Base-by-base conservation (phyloP, 129 eudicot species). In the Heracleum sosnowskyi region DNA sequence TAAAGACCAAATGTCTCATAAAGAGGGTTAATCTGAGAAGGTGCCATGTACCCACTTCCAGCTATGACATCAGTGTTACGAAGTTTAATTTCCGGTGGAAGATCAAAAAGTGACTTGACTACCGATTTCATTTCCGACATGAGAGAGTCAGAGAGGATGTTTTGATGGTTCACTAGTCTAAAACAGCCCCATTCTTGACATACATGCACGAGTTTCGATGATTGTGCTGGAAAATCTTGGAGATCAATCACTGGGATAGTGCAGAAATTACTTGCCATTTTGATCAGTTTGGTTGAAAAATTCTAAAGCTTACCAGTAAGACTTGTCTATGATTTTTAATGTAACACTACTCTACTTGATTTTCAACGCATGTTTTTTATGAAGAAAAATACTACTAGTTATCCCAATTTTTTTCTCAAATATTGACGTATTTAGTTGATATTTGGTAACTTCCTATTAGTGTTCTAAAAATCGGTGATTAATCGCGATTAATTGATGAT, bases 161-260 rank as follows among this genome's bases (percentile, higher is more conserved):
- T 49, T 12, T 78, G 85, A 81, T 81, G 85, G 86, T 94, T 94
- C 18, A 87, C 33, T 7, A 94, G 35, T 78, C 98, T 80, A 83
- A 91, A 94, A 77, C 97, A 88, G 0, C 97, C 97, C 96, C 92
- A 89, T 28, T 90, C 88, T 72, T 90, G 89, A 53, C 97, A 83
- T 31, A 90, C 92, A 44, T 83, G 24, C 4, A 85, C 83, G 79
- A 93, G 39, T 46, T 90, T 79, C 33, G 81, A 15, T n/a, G 74
- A 55, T 55, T 90, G 83, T 15, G 79, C 82, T 7, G 89, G 88
- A 44, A 85, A 82, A 69, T 87, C 90, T 22, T 77, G 83, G 24
- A 92, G 57, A 80, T 92, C 90, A 16, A 90, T 85, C 57, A 87
- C 88, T 12, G 96, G 96, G 72, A 92, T 80, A 2, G 17, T 55